Evolutionary conservation across 164 flowering plant species (phyloP), one percentile per base, ranked within the genome.

Genomic region (Tetracentron sinense): DNA sequence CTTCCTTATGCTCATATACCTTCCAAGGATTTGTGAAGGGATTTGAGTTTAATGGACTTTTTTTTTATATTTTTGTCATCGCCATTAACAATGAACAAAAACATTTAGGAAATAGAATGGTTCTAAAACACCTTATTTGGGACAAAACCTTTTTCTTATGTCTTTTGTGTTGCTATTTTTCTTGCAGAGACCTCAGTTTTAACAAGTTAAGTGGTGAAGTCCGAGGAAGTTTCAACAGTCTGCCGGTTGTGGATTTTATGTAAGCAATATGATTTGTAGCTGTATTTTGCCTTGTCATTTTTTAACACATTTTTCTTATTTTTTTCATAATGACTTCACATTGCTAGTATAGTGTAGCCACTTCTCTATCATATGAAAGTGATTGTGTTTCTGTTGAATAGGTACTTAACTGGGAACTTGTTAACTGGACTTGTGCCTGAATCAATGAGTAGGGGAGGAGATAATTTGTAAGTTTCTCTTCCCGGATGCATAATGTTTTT

Each of bases 181-280:
- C 42, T 42, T 44, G 60, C 74, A 89, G 96, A 74, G 96, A 89
- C 75, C 74, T 82, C 64, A 89, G 87, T 75, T 89, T 85, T 62
- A 86, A 89, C 73, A 77, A 73, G 66, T 68, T 89, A 54, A 68
- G 42, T 26, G 96, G 96, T 56, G 56, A 69, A 50, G 71, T 89
- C 69, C 87, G 90, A 23, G 25, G 38, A 54, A 49, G 28, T 56
- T 68, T 74, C 42, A 67, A 31, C 5, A 65, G 58, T 17, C 42
- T 81, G 19, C 1, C 22, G 46, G 44, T 51, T 20, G 19, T 49
- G 58, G 67, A 69, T 50, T 75, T 74, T 47, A 65, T 85, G 92
- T 85, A 74, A 78, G 90, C 68, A 26, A 27, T 8, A 19, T 19
- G 11, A 35, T 46, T 54, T 35, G 44, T 7, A 42, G 60, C 46